Evolutionary conservation across 345 rosid genomes (phyloP), one percentile per base, ranked within the genome.

Genomic region (Cardamine occulta): DNA sequence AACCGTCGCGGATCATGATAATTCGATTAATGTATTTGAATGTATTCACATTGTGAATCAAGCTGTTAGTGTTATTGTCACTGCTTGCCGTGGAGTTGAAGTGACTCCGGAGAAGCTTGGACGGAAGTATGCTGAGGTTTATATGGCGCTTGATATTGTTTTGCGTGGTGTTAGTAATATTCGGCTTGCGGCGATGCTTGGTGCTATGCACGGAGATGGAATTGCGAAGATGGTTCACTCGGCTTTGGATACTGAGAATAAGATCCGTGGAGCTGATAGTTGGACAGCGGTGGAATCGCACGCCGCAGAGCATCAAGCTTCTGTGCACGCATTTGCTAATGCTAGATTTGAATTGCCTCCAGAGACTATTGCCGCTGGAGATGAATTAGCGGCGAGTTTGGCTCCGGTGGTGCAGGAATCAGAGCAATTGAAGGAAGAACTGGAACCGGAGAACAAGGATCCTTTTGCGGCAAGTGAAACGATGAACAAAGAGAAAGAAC

Each of bases 171-270:
- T 88, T 28, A 93, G 98, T 74, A 84, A 82, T 73, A 93, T 95
- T 35, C 87, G 99, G 35, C 86, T 95, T 7, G 91, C 98, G 0
- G 99, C 98, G 4, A 93, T 95, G 99, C 89, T 95, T 23, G 89
- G 87, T 6, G 81, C 96, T 23, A 93, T 95, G 97, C 99, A 95
- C 82, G 98, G 93, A 1, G 99, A 95, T 2, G 92, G 98, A 15
- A 87, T 95, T 52, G 99, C 99, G 11, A 95, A 90, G 84, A 88
- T 95, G 99, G 99, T 95, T 5, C 99, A 95, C 13, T 95, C 99
- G 12, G 96, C 87, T 34, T 55, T 95, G 9, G 97, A 95, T 37
- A 84, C 99, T 0, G 99, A 95, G 84, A 80, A 82, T 76, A 95
- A 95, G 87, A 86, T 90, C 63, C 90, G 99, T 4, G 99, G 99